Conservation (phyloP, 768 basidiomycete genomes). For the Pluteus cervinus region DNA sequence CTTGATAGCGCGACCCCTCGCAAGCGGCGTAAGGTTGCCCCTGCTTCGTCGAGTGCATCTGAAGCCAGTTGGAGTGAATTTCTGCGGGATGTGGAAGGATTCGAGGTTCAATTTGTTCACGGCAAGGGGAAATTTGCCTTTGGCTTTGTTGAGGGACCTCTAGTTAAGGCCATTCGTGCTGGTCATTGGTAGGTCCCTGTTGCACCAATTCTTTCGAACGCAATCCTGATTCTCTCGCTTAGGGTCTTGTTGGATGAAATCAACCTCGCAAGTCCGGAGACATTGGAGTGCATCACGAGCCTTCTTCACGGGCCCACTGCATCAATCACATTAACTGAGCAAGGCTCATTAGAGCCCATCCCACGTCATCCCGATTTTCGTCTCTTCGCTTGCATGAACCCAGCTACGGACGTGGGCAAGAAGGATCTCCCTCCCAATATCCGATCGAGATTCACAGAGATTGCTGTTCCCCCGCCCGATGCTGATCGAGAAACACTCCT, state of each 20-base stretch:
- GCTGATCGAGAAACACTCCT: slow-evolving; percentile 85
- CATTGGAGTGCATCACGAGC: slow-evolving; percentile 87
- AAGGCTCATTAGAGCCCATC: slow-evolving; percentile 85
- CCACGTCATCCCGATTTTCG: slow-evolving; percentile 94
- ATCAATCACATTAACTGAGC: slow-evolving; percentile 90
- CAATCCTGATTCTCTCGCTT: slow-evolving; percentile 2
- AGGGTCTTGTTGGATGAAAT: slow-evolving; percentile 97
- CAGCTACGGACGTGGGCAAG: slow-evolving; percentile 97
- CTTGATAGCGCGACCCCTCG: slow-evolving; percentile 48
- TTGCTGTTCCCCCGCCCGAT: slow-evolving; percentile 93
- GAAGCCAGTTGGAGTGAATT: slow-evolving; percentile 63
- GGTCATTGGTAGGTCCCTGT: slow-evolving; percentile 77
- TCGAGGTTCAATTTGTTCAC: slow-evolving; percentile 85
- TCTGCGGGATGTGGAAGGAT: slow-evolving; percentile 62
- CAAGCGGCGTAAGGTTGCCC: slow-evolving; percentile 65
- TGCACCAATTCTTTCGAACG: not conserved
- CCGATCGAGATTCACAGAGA: slow-evolving; percentile 88
- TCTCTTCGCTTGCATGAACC: slow-evolving; percentile 99
- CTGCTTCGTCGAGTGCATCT: slow-evolving; percentile 31
- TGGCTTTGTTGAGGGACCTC: slow-evolving; percentile 90
- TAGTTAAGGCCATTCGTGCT: slow-evolving; percentile 81
- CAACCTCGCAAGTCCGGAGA: slow-evolving; percentile 91
- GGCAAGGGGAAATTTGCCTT: slow-evolving; percentile 90
- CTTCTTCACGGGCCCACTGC: slow-evolving; percentile 80
- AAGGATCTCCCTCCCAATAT: slow-evolving; percentile 92